These are phyloP conservation scores for Lanmaoa pseudosensibilis DNA, from an alignment of 768 basidiomycete genomes.

Conservation along the genomic window DNA sequence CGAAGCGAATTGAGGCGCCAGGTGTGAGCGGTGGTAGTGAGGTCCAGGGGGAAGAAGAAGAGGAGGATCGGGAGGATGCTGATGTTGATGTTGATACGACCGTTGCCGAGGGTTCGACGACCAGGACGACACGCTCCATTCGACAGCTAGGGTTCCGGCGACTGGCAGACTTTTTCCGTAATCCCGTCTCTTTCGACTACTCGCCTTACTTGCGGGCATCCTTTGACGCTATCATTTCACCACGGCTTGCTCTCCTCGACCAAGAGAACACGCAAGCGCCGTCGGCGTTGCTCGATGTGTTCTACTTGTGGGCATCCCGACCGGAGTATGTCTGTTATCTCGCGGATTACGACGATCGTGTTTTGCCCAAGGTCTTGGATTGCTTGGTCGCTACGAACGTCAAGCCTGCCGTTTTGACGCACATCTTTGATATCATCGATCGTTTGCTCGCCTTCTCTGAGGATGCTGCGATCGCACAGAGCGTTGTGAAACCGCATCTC, in stretches of 20 bases:
- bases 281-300: slow-evolving; percentile 83
- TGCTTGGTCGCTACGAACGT: slow-evolving; percentile 83
- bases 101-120: slow-evolving; percentile 30
- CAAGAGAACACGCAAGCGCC: slow-evolving; percentile 91
- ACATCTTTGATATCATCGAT: slow-evolving; percentile 85
- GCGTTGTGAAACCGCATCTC: slow-evolving; percentile 68
- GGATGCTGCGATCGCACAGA: slow-evolving; percentile 48
- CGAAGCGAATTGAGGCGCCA: slow-evolving; percentile 23
- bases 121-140: slow-evolving; percentile 55
- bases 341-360: slow-evolving; percentile 62
- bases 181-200: slow-evolving; percentile 74
- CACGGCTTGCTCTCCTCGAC: slow-evolving; percentile 72
- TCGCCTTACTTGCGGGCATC: slow-evolving; percentile 62
- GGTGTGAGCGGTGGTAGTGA: slow-evolving; percentile 21
- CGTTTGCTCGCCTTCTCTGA: slow-evolving; percentile 56
- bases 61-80: slow-evolving; percentile 36
- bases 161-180: slow-evolving; percentile 83
- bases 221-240: slow-evolving; percentile 75
- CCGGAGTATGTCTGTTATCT: slow-evolving; percentile 61
- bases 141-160: slow-evolving; percentile 86
- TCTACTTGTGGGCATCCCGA: slow-evolving; percentile 71
- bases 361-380: slow-evolving; percentile 76
- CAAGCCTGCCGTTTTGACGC: slow-evolving; percentile 78
- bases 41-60: slow-evolving; percentile 36
- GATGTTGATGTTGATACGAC: slow-evolving; percentile 38